Evolutionary conservation across 805 yeast species (phyloP), one percentile per base, ranked within the genome.

Genomic region (Schwanniomyces polymorphus): DNA sequence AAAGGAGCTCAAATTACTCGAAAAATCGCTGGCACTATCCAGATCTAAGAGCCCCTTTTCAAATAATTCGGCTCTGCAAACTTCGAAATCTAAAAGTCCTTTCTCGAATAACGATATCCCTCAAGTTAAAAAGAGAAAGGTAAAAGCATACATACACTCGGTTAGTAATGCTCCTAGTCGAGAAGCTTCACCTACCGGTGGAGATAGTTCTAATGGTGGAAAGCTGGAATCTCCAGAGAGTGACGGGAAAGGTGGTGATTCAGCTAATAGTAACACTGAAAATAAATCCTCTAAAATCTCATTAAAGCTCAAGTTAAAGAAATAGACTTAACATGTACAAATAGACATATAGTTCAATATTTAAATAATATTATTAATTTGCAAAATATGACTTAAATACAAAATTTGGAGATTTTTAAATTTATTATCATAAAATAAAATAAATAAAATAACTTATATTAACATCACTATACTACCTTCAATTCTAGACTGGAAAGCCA

Each of bases 61-160:
- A 23, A 31, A 48, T 7, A 27, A 54, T 6, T 16, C 53, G 2
- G 35, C 46, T 6, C 49, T 54, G 7, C 57, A 58, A 16, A 53
- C 56, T 28, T 48, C 57, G 7, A 50, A 49, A 16, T 45, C 56
- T 5, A 41, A 43, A 14, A 59, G 62, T 42, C 64, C 64, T 11
- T 60, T 58, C 43, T 35, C 53, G 25, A 29, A 50, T 9, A 27
- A 54, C 6, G 14, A 50, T 6, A 35, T 54, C 2, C 42, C 42
- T 3, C 43, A 44, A 7, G 17, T 49, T 9, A 62, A 60, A 47
- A 57, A 60, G 53, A 61, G 58, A 43, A 65, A 63, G 54, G 47
- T 57, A 6, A 64, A 61, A 44, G 58, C 64, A 18, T 65, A 65
- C 52, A 60, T 65, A 18, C 70, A 64, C 29, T 46, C 57, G 3